A percentile compares a stretch with the other conserved stretches of the same genome.
phyloP scores from a whole-genome alignment of 805 yeast genomes.

The Komagataella kurtzmanii region DNA sequence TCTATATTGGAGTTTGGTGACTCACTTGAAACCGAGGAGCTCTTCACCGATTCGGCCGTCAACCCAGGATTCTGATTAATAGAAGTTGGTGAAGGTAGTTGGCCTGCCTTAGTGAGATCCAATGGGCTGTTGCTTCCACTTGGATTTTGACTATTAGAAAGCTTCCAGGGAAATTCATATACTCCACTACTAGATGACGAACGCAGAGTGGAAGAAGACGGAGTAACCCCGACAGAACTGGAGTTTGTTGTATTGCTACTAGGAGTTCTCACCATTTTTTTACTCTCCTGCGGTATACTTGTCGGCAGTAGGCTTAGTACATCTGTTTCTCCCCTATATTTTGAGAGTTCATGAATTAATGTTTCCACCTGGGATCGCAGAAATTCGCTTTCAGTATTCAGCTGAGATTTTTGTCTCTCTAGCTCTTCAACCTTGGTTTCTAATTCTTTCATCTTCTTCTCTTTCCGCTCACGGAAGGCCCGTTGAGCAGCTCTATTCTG shows the following conservation, averaged over 20 bases:
- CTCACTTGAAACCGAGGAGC: constrained; percentile 1
- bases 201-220: neutral
- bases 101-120: neutral
- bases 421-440: constrained; percentile 64
- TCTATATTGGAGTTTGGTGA: constrained; percentile 1
- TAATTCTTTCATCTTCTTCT: constrained; percentile 69
- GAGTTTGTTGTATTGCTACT: neutral
- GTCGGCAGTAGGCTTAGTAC: constrained; percentile 4
- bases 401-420: constrained; percentile 59
- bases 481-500: constrained; percentile 98
- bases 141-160: constrained; percentile 6
- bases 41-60: constrained; percentile 1
- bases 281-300: neutral
- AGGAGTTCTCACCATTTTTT: neutral
- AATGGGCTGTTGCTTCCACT: neutral
- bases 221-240: neutral
- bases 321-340: constrained; percentile 29
- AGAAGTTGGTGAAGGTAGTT: neutral
- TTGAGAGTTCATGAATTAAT: constrained; percentile 56
- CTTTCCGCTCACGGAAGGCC: constrained; percentile 92
- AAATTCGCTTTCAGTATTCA: constrained; percentile 59
- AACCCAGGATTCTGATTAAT: neutral
- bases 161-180: constrained; percentile 3
- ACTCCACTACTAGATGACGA: neutral
- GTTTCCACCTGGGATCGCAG: constrained; percentile 65